Evolutionary conservation across 495 filamentous ascomycete genomes (phyloP).

Genomic region (Haplographium delicatum): DNA sequence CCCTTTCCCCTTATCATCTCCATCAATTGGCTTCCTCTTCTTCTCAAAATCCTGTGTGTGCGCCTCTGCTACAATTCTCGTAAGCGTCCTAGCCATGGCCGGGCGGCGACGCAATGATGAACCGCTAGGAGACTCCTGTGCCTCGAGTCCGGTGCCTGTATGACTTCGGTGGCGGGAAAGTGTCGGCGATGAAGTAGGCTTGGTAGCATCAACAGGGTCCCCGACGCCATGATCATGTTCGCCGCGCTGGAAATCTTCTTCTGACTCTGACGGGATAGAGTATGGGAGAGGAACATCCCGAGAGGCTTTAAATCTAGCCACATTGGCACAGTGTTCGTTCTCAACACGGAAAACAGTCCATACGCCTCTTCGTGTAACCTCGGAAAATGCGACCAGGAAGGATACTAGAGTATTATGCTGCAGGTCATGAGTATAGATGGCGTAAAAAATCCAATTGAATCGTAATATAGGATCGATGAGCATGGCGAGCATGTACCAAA

Average conservation of each 20-base stretch:
- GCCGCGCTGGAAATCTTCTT: conserved; percentile 10
- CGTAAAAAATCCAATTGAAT: conserved; percentile 94
- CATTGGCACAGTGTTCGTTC: conserved; percentile 91
- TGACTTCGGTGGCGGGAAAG: conserved; percentile 7
- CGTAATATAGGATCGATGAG: conserved; percentile 79
- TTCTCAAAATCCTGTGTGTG: conserved; percentile 87
- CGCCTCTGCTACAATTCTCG: conserved; percentile 57
- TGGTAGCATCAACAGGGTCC: background rate
- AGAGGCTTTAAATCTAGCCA: conserved; percentile 75
- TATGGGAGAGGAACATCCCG: conserved; percentile 81
- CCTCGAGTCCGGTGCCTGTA: conserved; percentile 7
- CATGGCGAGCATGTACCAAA: conserved; percentile 84
- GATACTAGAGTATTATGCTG: conserved; percentile 77
- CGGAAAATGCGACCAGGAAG: conserved; percentile 69
- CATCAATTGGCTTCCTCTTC: conserved; percentile 44
- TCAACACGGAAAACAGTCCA: conserved; percentile 94
- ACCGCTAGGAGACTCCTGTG: conserved; percentile 4
- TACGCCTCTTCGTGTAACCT: conserved; percentile 75
- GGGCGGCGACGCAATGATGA: conserved; percentile 23
- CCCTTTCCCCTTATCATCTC: conserved; percentile 6
- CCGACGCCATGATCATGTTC: conserved; percentile 13
- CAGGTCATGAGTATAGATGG: conserved; percentile 67
- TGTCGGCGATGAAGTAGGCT: background rate
- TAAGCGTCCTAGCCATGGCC: conserved; percentile 35
- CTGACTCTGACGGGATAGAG: conserved; percentile 34